These are phyloP conservation scores for Cytospora mali DNA, from an alignment of 2,329 filamentous ascomycete species.

Conservation along the genomic window DNA sequence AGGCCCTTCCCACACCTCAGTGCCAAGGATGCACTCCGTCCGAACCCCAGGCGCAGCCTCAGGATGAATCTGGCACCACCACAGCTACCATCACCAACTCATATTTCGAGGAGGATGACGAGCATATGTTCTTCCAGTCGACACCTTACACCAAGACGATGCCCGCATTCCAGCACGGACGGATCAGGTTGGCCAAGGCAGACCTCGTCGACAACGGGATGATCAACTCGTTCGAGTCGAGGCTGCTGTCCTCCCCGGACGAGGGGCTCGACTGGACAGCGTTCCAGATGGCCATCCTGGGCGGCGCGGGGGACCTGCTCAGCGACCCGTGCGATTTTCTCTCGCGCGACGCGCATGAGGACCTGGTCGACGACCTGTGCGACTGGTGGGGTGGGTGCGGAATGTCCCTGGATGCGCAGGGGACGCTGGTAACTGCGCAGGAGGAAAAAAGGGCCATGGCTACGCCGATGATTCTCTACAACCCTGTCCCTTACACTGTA, in stretches of 20 bases:
- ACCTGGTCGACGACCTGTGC: slow-evolving; percentile 46
- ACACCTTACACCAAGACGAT: slow-evolving; percentile 53
- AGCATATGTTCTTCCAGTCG: slow-evolving; percentile 51
- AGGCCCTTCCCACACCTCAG: background rate
- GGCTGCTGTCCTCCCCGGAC: slow-evolving; percentile 45
- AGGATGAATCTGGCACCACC: background rate
- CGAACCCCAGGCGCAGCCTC: background rate
- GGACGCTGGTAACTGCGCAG: slow-evolving; percentile 36
- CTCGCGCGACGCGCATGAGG: slow-evolving; percentile 33
- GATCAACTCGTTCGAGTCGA: slow-evolving; percentile 31
- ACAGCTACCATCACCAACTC: slow-evolving; percentile 30
- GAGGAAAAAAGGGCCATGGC: slow-evolving; percentile 5
- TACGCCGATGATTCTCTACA: slow-evolving; percentile 2
- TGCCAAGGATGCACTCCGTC: too few species aligned
- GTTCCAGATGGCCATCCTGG: slow-evolving; percentile 66
- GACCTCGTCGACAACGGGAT: slow-evolving; percentile 38
- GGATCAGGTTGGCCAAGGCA: slow-evolving; percentile 54
- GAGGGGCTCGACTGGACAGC: slow-evolving; percentile 64
- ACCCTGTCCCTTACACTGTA: background rate
- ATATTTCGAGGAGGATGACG: slow-evolving; percentile 36
- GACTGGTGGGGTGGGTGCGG: slow-evolving; percentile 57
- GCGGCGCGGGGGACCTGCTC: slow-evolving; percentile 56
- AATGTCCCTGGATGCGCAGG: slow-evolving; percentile 46
- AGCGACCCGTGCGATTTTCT: slow-evolving; percentile 46
- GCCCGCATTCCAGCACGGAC: slow-evolving; percentile 56